Evolutionary conservation across 164 flowering plant species (phyloP).

Genomic region (Akebia trifoliata): DNA sequence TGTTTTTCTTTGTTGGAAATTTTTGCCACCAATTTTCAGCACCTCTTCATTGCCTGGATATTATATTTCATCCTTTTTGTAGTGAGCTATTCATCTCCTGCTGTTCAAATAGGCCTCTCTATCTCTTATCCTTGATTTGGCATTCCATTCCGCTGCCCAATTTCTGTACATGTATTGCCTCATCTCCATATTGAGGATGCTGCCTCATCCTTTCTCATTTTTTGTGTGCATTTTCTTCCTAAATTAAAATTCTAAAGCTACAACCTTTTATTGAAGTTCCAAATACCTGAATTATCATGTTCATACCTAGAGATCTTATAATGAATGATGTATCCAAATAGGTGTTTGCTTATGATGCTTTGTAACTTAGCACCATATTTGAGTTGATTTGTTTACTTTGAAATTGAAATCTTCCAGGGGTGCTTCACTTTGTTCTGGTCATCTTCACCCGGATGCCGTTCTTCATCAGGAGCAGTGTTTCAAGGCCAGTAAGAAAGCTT

Average conservation of each 20-base stretch:
- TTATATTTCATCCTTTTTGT: no score
- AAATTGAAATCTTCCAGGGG: conserved; percentile 55
- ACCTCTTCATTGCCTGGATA: no score
- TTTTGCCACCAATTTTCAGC: no score
- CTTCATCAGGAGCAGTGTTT: conserved; percentile 34
- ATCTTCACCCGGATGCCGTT: conserved; percentile 77
- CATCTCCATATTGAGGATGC: background rate
- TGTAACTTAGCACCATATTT: background rate
- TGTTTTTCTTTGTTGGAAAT: no score
- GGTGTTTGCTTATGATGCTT: background rate
- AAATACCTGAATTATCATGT: no score
- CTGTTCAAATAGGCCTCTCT: no score
- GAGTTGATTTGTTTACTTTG: background rate
- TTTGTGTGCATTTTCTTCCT: no score
- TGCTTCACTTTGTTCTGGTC: conserved; percentile 64
- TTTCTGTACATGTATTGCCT: background rate
- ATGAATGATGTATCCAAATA: no score
- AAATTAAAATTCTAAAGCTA: no score
- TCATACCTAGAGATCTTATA: no score
- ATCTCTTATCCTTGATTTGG: background rate
- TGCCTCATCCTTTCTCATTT: background rate
- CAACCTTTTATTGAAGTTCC: no score
- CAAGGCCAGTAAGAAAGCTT: conserved; percentile 45
- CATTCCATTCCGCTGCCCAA: background rate
- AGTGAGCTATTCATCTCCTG: no score